A percentile compares a stretch with the other conserved stretches of the same genome.
Evolutionary conservation across 495 filamentous ascomycete genomes (phyloP).

Genomic region (Pseudomonodictys pantanalensis): DNA sequence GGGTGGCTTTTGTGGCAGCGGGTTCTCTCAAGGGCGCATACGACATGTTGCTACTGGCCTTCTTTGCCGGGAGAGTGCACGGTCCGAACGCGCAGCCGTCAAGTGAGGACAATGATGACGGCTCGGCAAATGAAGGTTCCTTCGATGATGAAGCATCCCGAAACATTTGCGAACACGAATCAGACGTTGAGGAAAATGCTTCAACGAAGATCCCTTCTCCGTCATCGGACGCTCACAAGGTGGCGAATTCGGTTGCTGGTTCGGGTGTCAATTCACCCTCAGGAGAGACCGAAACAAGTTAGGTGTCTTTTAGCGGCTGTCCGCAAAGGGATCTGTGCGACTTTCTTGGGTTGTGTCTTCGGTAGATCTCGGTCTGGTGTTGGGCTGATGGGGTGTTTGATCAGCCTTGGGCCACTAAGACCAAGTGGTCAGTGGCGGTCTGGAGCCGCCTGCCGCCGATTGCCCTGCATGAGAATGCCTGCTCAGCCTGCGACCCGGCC

Average conservation of each 20-base stretch:
- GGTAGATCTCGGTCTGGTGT: no score
- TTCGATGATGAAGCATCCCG: background rate
- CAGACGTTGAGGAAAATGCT: background rate
- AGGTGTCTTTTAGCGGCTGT: no score
- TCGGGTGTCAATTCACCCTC: background rate
- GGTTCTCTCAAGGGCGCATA: conserved; percentile 32
- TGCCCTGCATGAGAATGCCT: conserved; percentile 2
- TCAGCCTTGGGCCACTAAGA: no score
- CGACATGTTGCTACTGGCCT: conserved; percentile 25
- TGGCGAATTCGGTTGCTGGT: background rate
- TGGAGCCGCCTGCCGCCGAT: background rate
- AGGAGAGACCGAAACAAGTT: background rate
- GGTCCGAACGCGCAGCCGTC: background rate
- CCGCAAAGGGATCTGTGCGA: no score
- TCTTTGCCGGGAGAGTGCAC: conserved; percentile 23
- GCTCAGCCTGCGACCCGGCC: background rate
- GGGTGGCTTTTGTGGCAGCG: conserved; percentile 31
- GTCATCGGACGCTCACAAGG: background rate
- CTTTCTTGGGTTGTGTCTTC: no score
- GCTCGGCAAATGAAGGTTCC: background rate
- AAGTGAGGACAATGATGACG: background rate
- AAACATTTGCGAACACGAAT: background rate
- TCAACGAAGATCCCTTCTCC: background rate
- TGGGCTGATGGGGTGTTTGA: no score
- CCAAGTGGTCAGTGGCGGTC: no score